These are phyloP conservation scores for Stephanodiscus triporus DNA, from an alignment of 108 stramenopile species.

Conservation along the genomic window DNA sequence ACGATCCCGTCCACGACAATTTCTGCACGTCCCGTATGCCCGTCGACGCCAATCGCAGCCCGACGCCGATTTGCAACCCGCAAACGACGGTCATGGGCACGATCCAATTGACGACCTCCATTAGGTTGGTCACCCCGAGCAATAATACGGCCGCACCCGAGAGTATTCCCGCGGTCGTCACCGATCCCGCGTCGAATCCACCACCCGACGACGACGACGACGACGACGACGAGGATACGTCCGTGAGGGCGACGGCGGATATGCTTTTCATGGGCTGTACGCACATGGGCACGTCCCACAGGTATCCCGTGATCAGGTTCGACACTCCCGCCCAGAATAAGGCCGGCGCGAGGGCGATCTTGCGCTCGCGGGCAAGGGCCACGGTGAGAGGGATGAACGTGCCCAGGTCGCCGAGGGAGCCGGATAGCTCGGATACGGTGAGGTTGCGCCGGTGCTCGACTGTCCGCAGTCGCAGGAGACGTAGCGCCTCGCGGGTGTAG, in stretches of 20 bases:
- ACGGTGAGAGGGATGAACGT: slow-evolving; percentile 82
- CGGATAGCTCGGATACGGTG: slow-evolving; percentile 64
- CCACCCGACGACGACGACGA: background rate
- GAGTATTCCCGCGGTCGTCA: slow-evolving; percentile 76
- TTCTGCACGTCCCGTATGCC: slow-evolving; percentile 65
- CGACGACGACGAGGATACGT: slow-evolving; percentile 25
- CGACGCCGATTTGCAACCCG: slow-evolving; percentile 87
- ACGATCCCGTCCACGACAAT: slow-evolving; percentile 55
- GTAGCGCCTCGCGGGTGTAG: background rate
- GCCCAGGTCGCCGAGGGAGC: slow-evolving; percentile 81
- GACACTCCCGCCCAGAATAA: slow-evolving; percentile 71
- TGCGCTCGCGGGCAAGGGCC: slow-evolving; percentile 63
- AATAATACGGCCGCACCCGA: slow-evolving; percentile 62
- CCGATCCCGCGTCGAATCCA: slow-evolving; percentile 51
- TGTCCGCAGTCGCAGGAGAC: background rate
- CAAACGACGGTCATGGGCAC: slow-evolving; percentile 72
- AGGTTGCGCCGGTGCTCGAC: slow-evolving; percentile 31
- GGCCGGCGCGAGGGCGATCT: slow-evolving; percentile 68
- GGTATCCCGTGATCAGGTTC: slow-evolving; percentile 67
- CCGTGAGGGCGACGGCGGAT: slow-evolving; percentile 69
- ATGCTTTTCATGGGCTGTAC: slow-evolving; percentile 93
- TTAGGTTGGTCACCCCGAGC: slow-evolving; percentile 64
- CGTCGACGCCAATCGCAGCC: slow-evolving; percentile 59
- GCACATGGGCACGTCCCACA: slow-evolving; percentile 87
- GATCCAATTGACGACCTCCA: slow-evolving; percentile 73